A percentile compares a stretch with the other conserved stretches of the same genome.
phyloP scores from a whole-genome alignment of 1,284 basidiomycete species.

The Amylostereum chailletii region DNA sequence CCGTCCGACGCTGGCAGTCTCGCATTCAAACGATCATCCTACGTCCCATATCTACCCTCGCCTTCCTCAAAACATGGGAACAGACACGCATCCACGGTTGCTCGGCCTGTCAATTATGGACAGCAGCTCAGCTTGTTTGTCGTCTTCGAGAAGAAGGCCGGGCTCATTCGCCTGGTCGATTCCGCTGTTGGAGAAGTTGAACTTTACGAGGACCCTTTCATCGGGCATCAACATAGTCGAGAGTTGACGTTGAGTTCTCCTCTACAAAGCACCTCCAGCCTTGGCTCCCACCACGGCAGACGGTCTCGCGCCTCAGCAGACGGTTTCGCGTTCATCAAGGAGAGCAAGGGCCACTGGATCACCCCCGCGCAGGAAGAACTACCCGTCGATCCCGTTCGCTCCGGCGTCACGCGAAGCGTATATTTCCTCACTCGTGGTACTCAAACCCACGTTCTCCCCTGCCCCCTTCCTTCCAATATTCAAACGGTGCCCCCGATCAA shows the following conservation, averaged over 20 bases:
- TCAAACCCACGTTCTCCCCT: conserved; percentile 56
- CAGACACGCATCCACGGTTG: conserved; percentile 8
- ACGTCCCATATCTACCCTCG: conserved; percentile 17
- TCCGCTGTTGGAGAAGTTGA: conserved; percentile 72
- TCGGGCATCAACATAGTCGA: conserved; percentile 6
- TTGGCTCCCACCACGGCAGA: conserved; percentile 16
- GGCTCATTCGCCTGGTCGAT: conserved; percentile 68
- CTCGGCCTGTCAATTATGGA: conserved; percentile 36
- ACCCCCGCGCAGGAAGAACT: conserved; percentile 42
- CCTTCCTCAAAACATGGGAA: conserved; percentile 3
- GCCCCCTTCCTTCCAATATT: conserved; percentile 52
- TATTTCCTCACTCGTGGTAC: conserved; percentile 63
- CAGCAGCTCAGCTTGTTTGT: conserved; percentile 69
- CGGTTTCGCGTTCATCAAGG: conserved; percentile 30
- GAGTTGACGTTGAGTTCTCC: not conserved
- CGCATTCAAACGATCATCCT: conserved; percentile 11
- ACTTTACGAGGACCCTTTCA: conserved; percentile 41
- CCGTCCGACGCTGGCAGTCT: conserved; percentile 29
- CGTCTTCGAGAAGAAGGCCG: conserved; percentile 76
- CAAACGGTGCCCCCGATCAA: conserved; percentile 39
- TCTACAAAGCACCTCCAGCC: conserved; percentile 6
- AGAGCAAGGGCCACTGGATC: conserved; percentile 45
- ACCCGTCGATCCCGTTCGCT: conserved; percentile 24
- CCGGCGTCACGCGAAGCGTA: conserved; percentile 29
- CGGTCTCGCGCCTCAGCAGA: conserved; percentile 49